phyloP scores from a whole-genome alignment of 2,329 filamentous ascomycete species.

The Botrytis deweyae region DNA sequence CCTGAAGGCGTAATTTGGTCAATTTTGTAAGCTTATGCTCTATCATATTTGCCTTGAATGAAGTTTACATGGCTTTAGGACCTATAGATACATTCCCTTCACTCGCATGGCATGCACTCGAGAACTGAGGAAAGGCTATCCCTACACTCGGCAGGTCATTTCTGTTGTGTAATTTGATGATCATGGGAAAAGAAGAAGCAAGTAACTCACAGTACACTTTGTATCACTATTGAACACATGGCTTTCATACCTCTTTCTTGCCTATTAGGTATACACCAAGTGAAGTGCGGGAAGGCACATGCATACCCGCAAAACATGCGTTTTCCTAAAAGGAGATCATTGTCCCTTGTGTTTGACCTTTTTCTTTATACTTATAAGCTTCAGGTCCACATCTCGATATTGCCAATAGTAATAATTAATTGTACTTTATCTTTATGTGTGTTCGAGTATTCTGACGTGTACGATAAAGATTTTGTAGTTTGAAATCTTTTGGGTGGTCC shows the following conservation, averaged over 20 bases:
- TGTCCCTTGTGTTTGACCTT: neutral
- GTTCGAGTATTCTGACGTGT: neutral
- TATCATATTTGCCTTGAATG: neutral
- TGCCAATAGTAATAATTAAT: neutral
- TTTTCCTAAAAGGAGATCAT: neutral
- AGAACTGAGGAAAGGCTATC: neutral
- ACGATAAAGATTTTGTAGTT: neutral
- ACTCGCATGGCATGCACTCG: neutral
- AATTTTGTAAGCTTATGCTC: neutral
- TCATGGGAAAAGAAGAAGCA: neutral
- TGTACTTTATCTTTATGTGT: conserved; percentile 3
- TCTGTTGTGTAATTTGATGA: neutral
- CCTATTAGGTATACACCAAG: neutral
- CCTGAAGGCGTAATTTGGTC: conserved; percentile 4
- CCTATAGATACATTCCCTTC: neutral
- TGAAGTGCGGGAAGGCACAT: neutral
- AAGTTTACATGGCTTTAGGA: neutral
- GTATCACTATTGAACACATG: neutral
- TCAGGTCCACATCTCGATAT: neutral
- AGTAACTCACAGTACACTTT: neutral
- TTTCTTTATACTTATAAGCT: neutral
- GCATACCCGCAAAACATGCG: neutral
- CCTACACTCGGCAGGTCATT: neutral
- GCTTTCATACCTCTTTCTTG: neutral
- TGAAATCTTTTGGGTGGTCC: conserved; percentile 10